Evolutionary conservation across 2,329 filamentous ascomycete genomes (phyloP).

Genomic region (Spiromastix sp.): DNA sequence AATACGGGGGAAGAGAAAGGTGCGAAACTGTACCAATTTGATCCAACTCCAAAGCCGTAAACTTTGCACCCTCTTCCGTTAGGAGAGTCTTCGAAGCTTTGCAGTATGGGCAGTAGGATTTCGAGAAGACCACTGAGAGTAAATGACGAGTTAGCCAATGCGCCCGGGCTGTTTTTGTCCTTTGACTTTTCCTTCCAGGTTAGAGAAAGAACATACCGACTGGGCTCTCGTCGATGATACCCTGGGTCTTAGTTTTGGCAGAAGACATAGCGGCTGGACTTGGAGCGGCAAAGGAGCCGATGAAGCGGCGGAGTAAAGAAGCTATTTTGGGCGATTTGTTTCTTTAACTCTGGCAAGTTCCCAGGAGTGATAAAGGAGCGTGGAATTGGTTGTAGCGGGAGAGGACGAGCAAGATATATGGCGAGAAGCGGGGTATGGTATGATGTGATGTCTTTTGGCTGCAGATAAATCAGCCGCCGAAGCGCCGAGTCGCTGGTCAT

Average conservation of each 20-base stretch:
- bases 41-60: constrained; percentile 71
- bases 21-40: constrained; percentile 54
- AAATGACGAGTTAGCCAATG: too few relatives aligned
- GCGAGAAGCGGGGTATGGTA: not conserved
- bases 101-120: constrained; percentile 95
- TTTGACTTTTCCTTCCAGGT: too few relatives aligned
- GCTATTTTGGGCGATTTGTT: constrained; percentile 43
- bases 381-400: not conserved
- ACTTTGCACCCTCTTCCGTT: constrained; percentile 59
- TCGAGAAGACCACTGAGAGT: constrained; percentile 78
- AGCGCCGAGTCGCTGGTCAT: too few relatives aligned
- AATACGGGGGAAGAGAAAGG: not conserved
- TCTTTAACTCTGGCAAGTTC: too few relatives aligned
- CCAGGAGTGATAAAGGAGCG: too few relatives aligned
- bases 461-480: too few relatives aligned
- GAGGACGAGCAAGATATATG: not conserved
- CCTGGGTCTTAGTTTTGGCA: constrained; percentile 71
- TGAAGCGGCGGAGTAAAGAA: constrained; percentile 63
- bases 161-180: too few relatives aligned
- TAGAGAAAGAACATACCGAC: constrained; percentile 51
- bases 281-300: constrained; percentile 47
- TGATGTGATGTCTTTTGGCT: too few relatives aligned
- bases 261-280: constrained; percentile 64
- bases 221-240: constrained; percentile 78
- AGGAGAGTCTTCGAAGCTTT: constrained; percentile 65